Base-by-base conservation (phyloP, 768 basidiomycete genomes). In the Suillus americanus region DNA sequence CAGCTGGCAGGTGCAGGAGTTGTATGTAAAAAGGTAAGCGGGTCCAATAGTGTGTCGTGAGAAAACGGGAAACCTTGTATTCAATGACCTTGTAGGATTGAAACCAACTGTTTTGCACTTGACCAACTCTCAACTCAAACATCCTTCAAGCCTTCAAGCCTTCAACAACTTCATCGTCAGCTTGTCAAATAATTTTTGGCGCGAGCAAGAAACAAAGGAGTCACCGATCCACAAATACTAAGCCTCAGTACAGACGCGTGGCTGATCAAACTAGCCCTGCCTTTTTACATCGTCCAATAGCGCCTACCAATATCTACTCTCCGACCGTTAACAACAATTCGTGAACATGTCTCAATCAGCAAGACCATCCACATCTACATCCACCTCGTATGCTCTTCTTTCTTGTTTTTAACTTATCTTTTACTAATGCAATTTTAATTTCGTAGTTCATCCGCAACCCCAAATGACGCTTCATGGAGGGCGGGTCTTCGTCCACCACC, bases 401-500 rank as follows among this genome's bases (percentile, higher is more conserved):
- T 59, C 38, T 40, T 62, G 54, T 65, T 62, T 62, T 38, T 2
- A 41, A 61, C 18, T 60, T 67, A 41, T 43, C 45, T 51, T 40
- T 53, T 41, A 38, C 14, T 37, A 65, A 51, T 40, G 43, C 20
- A 56, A 16, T 5, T 46, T 60, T 18, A 2, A 50, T 38, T 46
- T 67, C 60, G 30, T 62, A 76, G 76, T 40, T 61, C 70, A 65
- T 66, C 66, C 46, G 41, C 75, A 60, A 76, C 68, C 62, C 76
- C 68, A 67, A 73, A 64, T 51, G 75, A 77, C 45, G 46, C 75
- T 35, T 69, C 77, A 71, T 97, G 94, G 93, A 94, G 90, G 79
- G 73, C 83, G 48, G 84, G 88, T 67, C 90, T 97, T 68, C 87
- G 89, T 53, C 86, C 89, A 64, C 95, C 94, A 76, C 89, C 89